phyloP scores from a whole-genome alignment of 441 rosid genomes.

The Gossypium schwendimanii region DNA sequence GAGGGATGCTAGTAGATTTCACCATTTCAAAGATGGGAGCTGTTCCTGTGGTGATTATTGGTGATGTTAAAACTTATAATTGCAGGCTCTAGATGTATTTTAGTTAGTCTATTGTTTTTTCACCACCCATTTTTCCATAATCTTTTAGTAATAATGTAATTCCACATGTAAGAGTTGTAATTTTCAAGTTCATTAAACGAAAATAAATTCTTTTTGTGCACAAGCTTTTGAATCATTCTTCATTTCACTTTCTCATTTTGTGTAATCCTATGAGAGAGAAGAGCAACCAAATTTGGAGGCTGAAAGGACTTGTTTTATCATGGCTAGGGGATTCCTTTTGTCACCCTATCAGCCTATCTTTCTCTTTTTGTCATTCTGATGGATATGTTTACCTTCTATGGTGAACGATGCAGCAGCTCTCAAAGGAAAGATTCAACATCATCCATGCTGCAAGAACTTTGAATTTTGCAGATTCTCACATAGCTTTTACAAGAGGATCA shows the following conservation, averaged over 20 bases:
- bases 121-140: neutral
- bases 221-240: neutral
- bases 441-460: neutral
- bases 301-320: neutral
- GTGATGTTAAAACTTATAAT: constrained; percentile 34
- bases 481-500: neutral
- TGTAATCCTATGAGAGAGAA: constrained; percentile 6
- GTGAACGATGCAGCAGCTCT: neutral
- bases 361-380: neutral
- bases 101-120: neutral
- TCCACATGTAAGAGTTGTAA: neutral
- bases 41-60: constrained; percentile 95
- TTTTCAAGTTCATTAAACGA: neutral
- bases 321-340: neutral
- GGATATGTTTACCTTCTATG: neutral
- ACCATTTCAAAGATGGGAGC: constrained; percentile 60
- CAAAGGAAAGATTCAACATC: neutral
- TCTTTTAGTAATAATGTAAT: neutral
- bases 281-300: constrained; percentile 18
- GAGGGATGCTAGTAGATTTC: constrained; percentile 83
- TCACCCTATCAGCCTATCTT: neutral
- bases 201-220: neutral
- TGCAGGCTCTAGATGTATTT: neutral
- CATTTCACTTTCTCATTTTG: neutral
- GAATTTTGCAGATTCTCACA: neutral